Conservation (phyloP, 2,329 filamentous ascomycete species). For the Colletotrichum spinosum region DNA sequence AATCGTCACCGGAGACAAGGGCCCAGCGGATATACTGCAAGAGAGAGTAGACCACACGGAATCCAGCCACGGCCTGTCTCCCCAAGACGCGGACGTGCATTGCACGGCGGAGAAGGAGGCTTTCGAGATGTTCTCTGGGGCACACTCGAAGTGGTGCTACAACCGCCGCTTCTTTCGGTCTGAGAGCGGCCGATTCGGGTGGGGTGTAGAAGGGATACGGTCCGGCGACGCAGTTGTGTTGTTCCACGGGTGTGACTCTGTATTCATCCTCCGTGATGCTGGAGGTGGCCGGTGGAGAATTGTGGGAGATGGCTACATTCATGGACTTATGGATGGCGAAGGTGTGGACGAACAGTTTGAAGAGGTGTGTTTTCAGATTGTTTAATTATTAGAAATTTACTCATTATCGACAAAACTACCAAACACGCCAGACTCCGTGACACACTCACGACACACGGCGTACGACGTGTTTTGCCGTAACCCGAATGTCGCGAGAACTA, state of each 20-base stretch:
- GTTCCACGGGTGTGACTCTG: slow-evolving; percentile 12
- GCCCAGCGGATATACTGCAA: slow-evolving; percentile 1
- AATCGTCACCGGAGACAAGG: not conserved
- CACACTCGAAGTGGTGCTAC: slow-evolving; percentile 10
- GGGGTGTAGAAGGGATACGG: slow-evolving; percentile 8
- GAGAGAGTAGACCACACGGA: slow-evolving; percentile 1
- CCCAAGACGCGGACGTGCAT: slow-evolving; percentile 11
- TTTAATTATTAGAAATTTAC: not conserved
- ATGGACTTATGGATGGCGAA: slow-evolving; percentile 18
- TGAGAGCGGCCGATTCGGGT: slow-evolving; percentile 9
- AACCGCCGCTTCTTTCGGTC: slow-evolving; percentile 30
- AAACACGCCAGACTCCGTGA: not conserved
- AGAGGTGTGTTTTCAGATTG: slow-evolving; percentile 3
- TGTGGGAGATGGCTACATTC: slow-evolving; percentile 13
- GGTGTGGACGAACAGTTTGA: not conserved
- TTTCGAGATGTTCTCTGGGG: slow-evolving; percentile 8
- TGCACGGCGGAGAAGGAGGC: slow-evolving; percentile 15
- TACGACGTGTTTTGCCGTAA: slow-evolving; percentile 11
- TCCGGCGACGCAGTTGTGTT: slow-evolving; percentile 14
- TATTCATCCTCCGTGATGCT: not conserved
- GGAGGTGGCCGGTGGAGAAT: not conserved
- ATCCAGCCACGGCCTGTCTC: slow-evolving; percentile 9
- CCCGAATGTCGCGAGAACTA: slow-evolving; percentile 27
- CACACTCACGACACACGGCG: not conserved
- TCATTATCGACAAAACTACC: not conserved